Conservation (phyloP, 2,329 filamentous ascomycete genomes). For the Neofusicoccum laricinum region DNA sequence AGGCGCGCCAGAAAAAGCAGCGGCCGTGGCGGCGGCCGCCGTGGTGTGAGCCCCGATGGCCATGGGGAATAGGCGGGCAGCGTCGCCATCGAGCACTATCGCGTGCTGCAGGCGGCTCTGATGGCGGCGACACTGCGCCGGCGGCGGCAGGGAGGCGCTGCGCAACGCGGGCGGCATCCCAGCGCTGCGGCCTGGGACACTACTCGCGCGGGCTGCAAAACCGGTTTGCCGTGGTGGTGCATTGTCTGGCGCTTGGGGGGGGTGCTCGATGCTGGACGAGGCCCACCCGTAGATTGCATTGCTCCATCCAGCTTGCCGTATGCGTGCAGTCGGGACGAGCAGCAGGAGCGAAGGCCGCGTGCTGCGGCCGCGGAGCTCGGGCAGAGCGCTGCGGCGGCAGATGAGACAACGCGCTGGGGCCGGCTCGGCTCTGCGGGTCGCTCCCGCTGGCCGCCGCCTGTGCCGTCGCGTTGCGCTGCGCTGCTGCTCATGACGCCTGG, state of each 20-base stretch:
- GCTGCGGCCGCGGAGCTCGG: constrained; percentile 2
- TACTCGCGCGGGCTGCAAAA: constrained; percentile 3
- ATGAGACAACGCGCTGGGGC: constrained; percentile 4
- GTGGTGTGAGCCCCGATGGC: constrained; percentile 2
- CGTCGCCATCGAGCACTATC: neutral
- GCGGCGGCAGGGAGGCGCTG: neutral
- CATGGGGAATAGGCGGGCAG: neutral
- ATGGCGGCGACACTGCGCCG: neutral
- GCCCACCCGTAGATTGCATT: constrained; percentile 13
- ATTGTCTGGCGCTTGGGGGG: neutral
- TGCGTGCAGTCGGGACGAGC: constrained; percentile 2
- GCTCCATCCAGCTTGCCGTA: constrained; percentile 3
- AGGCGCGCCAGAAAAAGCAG: neutral
- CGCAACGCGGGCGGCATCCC: neutral
- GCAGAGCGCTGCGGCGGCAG: neutral
- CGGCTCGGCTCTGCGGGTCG: constrained; percentile 7
- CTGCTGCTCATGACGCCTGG: neutral
- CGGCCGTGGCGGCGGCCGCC: neutral
- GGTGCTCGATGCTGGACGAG: neutral
- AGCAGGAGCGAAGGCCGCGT: neutral
- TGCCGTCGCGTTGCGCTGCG: neutral
- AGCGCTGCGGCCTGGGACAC: neutral
- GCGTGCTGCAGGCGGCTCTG: neutral
- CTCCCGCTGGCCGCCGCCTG: neutral
- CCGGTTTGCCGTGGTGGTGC: neutral